These are phyloP conservation scores for Naumovozyma baii DNA, from an alignment of 805 yeast species.

Conservation along the genomic window DNA sequence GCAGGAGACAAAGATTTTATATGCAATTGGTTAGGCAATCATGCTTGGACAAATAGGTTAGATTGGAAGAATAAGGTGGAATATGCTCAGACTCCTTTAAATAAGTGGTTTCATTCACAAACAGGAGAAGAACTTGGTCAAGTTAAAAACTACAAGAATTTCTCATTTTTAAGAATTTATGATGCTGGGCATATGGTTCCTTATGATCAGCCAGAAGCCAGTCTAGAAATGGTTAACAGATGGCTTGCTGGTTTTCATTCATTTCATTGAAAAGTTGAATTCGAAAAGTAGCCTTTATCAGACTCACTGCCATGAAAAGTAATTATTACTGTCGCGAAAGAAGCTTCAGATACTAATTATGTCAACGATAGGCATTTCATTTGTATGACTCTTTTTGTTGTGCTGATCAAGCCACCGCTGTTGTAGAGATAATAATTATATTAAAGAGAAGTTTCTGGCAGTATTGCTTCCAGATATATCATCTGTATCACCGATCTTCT, in stretches of 20 bases:
- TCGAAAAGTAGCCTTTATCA: too few relatives aligned
- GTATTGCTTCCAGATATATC: too few relatives aligned
- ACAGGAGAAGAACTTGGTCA: slow-evolving; percentile 50
- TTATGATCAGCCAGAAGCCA: slow-evolving; percentile 68
- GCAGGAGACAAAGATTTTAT: slow-evolving; percentile 94
- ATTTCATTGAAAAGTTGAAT: slow-evolving; percentile 3
- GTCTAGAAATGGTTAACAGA: slow-evolving; percentile 60
- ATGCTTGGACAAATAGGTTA: slow-evolving; percentile 66
- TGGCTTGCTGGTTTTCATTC: slow-evolving; percentile 52
- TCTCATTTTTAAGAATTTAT: slow-evolving; percentile 67
- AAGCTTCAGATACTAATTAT: too few relatives aligned
- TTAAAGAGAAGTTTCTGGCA: too few relatives aligned
- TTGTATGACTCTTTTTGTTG: too few relatives aligned
- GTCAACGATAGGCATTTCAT: too few relatives aligned
- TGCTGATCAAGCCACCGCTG: too few relatives aligned
- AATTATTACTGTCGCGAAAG: too few relatives aligned
- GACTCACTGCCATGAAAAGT: too few relatives aligned
- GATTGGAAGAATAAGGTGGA: slow-evolving; percentile 51
- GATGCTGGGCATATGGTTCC: slow-evolving; percentile 94
- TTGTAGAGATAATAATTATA: too few relatives aligned
- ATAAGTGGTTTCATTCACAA: slow-evolving; percentile 34
- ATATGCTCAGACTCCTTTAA: slow-evolving; percentile 36
- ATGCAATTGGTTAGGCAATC: slow-evolving; percentile 89
- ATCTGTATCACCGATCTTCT: too few relatives aligned
- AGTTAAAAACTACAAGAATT: slow-evolving; percentile 58